Base-by-base conservation (phyloP, 2,329 filamentous ascomycete species). In the Penicillium sp. region DNA sequence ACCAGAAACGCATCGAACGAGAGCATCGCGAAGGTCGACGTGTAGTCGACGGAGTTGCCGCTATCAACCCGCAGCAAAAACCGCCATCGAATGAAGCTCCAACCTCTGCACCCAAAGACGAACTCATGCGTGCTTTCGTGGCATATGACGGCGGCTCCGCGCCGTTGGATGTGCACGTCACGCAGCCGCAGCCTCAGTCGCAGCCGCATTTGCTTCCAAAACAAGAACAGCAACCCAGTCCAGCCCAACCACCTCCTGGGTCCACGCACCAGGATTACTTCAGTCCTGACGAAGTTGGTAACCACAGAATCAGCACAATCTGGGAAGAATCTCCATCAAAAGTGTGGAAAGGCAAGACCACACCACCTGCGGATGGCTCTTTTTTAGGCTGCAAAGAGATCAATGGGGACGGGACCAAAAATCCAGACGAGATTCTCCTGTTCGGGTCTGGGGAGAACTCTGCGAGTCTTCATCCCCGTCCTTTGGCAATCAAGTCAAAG, bases 381-480 rank as follows among this genome's bases (percentile, higher is more conserved):
- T 70, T 70, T 65, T 66, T 70, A 65, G 66, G 66, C 9, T 70
- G 66, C 59, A 66, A 64, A 48, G 66, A 67, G 41, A 68, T 70
- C 46, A 64, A 66, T 38, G 58, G 61, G 9, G 58, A 61, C 8
- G 51, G 53, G 28, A 57, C 62, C 36, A 67, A 63, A 40, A 68
- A 66, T 35, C 66, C 66, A 24, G 67, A 70, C 61, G 66, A 69
- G 32, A 66, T 69, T 9, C 51, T 68, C 9, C 57, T 64, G 5
- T 68, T 70, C 49, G 61, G 64, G 11, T 59, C 60, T 5, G 51
- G 53, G 29, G 59, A 66, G 42, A 44, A 59, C 56, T 39, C 58
- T 51, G 51, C 51, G 45, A 48, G 45, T 56, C 45, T 59, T 47
- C 52, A 61, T 51, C 49, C 57, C 51, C 43, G 44, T n/a, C 57